Evolutionary conservation across 768 basidiomycete genomes (phyloP), one percentile per base, ranked within the genome.

Genomic region (Cyathus striatus): DNA sequence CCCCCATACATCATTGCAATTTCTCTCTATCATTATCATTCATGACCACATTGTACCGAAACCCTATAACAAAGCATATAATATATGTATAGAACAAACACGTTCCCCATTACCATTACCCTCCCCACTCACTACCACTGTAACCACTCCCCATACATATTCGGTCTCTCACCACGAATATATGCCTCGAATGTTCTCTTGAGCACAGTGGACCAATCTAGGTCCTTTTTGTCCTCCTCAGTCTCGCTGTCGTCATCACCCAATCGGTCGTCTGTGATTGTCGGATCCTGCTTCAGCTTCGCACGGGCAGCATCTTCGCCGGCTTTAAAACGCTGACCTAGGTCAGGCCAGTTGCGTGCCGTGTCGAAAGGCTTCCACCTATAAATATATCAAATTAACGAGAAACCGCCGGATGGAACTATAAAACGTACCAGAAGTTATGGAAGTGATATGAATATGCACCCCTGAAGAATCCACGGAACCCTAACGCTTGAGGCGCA

Each of bases 361-460:
- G 86, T 76, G 61, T 96, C 93, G 54, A 95, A 95, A 0, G 90
- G 88, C 54, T 87, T 82, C 93, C 92, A 95, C 92, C 92, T 95
- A 52, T 10, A 26, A 30, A 13, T 10, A 36, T 39, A 40, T 34
- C 12, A 26, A 27, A 20, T 42, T 23, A 42, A 14, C 43, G 26
- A 42, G 23, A 32, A 16, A 7, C n/a, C n/a, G n/a, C n/a, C n/a
- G n/a, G 34, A 22, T 10, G 20, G n/a, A 24, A 24, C 32, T 9
- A 23, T 34, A 37, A 57, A 69, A 41, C 79, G 30, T 41, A 88
- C 90, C 90, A 90, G 64, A 85, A 89, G 57, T 92, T 92, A 63
- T 94, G 92, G 68, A 90, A 96, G 58, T 94, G 91, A 63, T 95
- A 95, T 2, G 88, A 91, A 59, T 87, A 94, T 2, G 90, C 86